These are phyloP conservation scores for Colletotrichum neosansevieriae DNA, from an alignment of 2,329 filamentous ascomycete species.

Conservation along the genomic window DNA sequence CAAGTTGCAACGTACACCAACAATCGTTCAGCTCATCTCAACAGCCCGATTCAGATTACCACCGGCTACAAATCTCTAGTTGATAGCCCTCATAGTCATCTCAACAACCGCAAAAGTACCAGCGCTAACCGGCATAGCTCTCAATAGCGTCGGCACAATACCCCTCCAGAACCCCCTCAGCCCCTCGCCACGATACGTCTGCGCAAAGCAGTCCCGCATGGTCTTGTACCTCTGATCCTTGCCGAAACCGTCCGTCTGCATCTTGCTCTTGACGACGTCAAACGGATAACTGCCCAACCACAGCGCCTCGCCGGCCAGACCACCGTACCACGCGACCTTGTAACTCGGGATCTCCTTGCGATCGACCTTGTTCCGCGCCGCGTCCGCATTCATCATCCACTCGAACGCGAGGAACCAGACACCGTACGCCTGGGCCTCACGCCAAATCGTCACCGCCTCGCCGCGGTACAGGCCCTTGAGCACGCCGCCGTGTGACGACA, in stretches of 20 bases:
- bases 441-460: conserved; percentile 83
- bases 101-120: conserved; percentile 94
- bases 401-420: conserved; percentile 96
- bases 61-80: conserved; percentile 43
- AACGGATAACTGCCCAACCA: conserved; percentile 96
- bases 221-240: conserved; percentile 75
- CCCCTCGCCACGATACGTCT: conserved; percentile 84
- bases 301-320: conserved; percentile 90
- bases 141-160: conserved; percentile 87
- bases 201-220: conserved; percentile 90
- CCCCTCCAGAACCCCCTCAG: conserved; percentile 93
- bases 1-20: too few species aligned
- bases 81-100: conserved; percentile 73
- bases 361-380: conserved; percentile 78
- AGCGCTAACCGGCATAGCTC: conserved; percentile 96
- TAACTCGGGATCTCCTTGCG: conserved; percentile 83
- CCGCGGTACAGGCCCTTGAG: conserved; percentile 86
- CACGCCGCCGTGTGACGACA: conserved; percentile 76
- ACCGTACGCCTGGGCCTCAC: conserved; percentile 95
- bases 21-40: neutral
- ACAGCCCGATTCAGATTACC: neutral
- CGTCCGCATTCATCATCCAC: conserved; percentile 94
- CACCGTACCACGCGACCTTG: conserved; percentile 93
- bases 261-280: conserved; percentile 99
- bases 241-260: conserved; percentile 97